Evolutionary conservation across 2,329 filamentous ascomycete species (phyloP).

Genomic region (Teratosphaeria nubilosa): DNA sequence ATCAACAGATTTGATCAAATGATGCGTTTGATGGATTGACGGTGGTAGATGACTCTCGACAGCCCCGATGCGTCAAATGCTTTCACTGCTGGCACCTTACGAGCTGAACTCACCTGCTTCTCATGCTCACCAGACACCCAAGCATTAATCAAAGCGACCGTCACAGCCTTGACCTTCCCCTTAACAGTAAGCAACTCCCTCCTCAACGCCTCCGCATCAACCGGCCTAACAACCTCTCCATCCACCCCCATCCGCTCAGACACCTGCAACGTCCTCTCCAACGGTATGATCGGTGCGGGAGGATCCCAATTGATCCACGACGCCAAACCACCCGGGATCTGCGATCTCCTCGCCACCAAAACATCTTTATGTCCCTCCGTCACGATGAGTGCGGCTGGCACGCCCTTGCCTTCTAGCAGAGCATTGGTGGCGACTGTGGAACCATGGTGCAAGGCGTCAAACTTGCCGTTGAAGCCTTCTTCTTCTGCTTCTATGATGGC

Average conservation of each 20-base stretch:
- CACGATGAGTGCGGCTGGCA: slow-evolving; percentile 17
- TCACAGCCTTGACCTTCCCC: slow-evolving; percentile 19
- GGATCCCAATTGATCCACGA: slow-evolving; percentile 18
- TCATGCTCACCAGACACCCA: slow-evolving; percentile 19
- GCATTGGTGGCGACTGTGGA: slow-evolving; percentile 18
- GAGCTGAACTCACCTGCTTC: slow-evolving; percentile 2
- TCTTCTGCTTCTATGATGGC: slow-evolving; percentile 12
- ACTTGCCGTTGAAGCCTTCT: slow-evolving; percentile 14
- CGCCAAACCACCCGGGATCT: slow-evolving; percentile 19
- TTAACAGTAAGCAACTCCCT: slow-evolving; percentile 16
- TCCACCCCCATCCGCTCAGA: slow-evolving; percentile 17
- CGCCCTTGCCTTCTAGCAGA: slow-evolving; percentile 17
- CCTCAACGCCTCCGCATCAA: slow-evolving; percentile 13
- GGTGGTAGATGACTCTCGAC: neutral
- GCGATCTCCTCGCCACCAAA: slow-evolving; percentile 15
- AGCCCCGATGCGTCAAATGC: neutral
- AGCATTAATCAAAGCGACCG: slow-evolving; percentile 17
- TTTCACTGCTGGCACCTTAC: neutral
- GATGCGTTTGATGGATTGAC: too few species aligned
- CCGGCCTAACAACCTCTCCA: slow-evolving; percentile 13
- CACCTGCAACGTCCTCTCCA: slow-evolving; percentile 17
- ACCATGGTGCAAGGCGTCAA: slow-evolving; percentile 17
- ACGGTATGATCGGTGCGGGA: slow-evolving; percentile 16
- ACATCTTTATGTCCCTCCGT: slow-evolving; percentile 21
- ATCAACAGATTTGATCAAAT: too few species aligned